Evolutionary conservation across 2,329 filamentous ascomycete genomes (phyloP), one percentile per base, ranked within the genome.

Genomic region (Cercospora zeina): DNA sequence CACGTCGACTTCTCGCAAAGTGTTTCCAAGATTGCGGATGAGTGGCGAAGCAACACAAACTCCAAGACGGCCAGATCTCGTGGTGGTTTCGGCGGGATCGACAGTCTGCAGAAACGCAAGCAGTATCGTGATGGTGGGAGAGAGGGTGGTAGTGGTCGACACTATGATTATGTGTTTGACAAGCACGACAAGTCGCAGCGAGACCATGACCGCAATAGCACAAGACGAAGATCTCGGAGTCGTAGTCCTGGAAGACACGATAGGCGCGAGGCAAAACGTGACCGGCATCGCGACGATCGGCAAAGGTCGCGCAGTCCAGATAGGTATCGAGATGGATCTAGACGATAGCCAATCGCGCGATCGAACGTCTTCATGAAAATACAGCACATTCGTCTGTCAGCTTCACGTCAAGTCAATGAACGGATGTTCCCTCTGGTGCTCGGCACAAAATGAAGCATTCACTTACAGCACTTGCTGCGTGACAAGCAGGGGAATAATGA

Each of bases 1-100:
- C 95, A 99, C 73, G 95, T 99, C 60, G 95, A 99, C 78, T 99
- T 99, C 77, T 97, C 93, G 10, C 95, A 99, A 79, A 96, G 91
- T 74, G 95, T 89, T 10, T 87, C 85, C 65, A 93, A 91, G 73
- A 79, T 99, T 7, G 95, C 91, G 50, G 91, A 96, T 65, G 87
- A 88, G 14, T 99, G 95, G 95, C 85, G 95, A 65, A 89, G 86
- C 63, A 88, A 88, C 45, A 91, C 93, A 19, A 96, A 96, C 72
- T 85, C 83, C 42, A 97, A 96, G 79, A 85, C 93, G 51, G 79
- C 79, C 79, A 80, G 76, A 70, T 83, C 75, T 75, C 82, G 81
- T 33, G 91, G 91, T 58, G 95, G 95, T 6, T 99, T 96, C 80
- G 95, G 95, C 67, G 95, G 95, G 62, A 90, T 97, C 33, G 86